These are phyloP conservation scores for Scedosporium aurantiacum DNA, from an alignment of 2,329 filamentous ascomycete genomes.

Conservation along the genomic window DNA sequence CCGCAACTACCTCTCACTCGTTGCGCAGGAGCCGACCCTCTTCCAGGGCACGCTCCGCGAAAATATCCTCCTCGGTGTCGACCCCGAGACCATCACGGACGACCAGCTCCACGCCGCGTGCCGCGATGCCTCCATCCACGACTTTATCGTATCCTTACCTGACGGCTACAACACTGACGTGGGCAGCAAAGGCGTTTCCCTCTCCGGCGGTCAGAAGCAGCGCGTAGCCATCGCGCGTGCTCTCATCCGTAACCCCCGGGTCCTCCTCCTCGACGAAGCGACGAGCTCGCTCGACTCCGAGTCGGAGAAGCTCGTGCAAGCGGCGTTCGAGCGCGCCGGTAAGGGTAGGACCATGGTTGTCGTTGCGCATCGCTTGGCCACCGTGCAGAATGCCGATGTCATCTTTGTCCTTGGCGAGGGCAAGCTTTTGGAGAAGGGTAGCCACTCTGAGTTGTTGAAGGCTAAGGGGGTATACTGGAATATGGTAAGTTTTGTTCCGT, in stretches of 20 bases:
- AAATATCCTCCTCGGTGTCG: slow-evolving; percentile 35
- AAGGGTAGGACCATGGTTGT: slow-evolving; percentile 57
- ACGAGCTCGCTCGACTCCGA: slow-evolving; percentile 59
- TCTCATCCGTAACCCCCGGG: slow-evolving; percentile 51
- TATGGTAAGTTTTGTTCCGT: slow-evolving; percentile 34
- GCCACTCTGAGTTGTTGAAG: slow-evolving; percentile 37
- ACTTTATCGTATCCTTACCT: slow-evolving; percentile 58
- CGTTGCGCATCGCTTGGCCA: slow-evolving; percentile 67
- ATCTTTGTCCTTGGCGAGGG: slow-evolving; percentile 69
- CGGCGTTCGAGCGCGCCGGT: slow-evolving; percentile 54
- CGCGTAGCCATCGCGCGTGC: slow-evolving; percentile 60
- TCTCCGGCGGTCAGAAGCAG: slow-evolving; percentile 65
- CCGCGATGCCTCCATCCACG: slow-evolving; percentile 55
- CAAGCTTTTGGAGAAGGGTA: slow-evolving; percentile 43
- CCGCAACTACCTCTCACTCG: slow-evolving; percentile 54
- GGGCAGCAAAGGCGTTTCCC: slow-evolving; percentile 53
- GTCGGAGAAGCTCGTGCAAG: slow-evolving; percentile 51
- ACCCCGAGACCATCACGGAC: slow-evolving; percentile 38
- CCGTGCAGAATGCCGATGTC: slow-evolving; percentile 67
- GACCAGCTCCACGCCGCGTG: slow-evolving; percentile 41
- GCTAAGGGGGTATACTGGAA: slow-evolving; percentile 44
- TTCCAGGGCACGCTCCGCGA: slow-evolving; percentile 40
- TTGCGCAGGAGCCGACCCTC: slow-evolving; percentile 63
- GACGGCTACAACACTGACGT: slow-evolving; percentile 58
- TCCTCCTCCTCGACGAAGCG: slow-evolving; percentile 62